These are phyloP conservation scores for Capsella rubella DNA, from an alignment of 441 rosid genomes.

Conservation along the genomic window DNA sequence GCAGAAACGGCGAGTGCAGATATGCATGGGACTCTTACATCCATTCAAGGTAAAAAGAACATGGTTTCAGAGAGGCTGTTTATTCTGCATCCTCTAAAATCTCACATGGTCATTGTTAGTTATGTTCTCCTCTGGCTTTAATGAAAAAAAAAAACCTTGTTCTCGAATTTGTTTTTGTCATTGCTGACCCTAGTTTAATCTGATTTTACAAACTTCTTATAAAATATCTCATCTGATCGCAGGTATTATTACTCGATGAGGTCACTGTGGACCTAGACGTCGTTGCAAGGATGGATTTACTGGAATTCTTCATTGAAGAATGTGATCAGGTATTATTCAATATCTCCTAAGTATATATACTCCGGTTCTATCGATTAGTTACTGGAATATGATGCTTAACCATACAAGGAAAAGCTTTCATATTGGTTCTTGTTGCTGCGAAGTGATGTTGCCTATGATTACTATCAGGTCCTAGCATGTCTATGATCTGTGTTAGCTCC, in stretches of 20 bases:
- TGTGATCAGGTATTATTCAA: conserved; percentile 57
- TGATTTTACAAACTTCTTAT: conserved; percentile 10
- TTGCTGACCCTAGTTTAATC: neutral
- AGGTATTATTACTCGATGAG: conserved; percentile 71
- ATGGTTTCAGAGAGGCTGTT: neutral
- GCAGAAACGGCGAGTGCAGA: conserved; percentile 78
- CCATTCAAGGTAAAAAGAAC: conserved; percentile 62
- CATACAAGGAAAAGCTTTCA: neutral
- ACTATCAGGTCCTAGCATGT: conserved; percentile 7
- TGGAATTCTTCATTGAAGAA: conserved; percentile 65
- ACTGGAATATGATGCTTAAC: neutral
- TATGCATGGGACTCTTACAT: conserved; percentile 82
- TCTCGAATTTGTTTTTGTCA: conserved; percentile 1
- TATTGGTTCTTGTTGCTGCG: neutral
- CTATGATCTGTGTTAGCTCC: neutral
- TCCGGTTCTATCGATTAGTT: neutral
- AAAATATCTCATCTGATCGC: conserved; percentile 13
- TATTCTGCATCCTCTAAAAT: neutral
- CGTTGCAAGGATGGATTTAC: conserved; percentile 67
- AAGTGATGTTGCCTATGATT: neutral
- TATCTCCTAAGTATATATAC: neutral
- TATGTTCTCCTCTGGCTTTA: conserved; percentile 20
- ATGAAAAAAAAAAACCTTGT: neutral
- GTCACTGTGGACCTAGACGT: conserved; percentile 70
- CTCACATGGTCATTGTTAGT: conserved; percentile 23